Base-by-base conservation (phyloP, 495 filamentous ascomycete species). In the Patellaria atrata region DNA sequence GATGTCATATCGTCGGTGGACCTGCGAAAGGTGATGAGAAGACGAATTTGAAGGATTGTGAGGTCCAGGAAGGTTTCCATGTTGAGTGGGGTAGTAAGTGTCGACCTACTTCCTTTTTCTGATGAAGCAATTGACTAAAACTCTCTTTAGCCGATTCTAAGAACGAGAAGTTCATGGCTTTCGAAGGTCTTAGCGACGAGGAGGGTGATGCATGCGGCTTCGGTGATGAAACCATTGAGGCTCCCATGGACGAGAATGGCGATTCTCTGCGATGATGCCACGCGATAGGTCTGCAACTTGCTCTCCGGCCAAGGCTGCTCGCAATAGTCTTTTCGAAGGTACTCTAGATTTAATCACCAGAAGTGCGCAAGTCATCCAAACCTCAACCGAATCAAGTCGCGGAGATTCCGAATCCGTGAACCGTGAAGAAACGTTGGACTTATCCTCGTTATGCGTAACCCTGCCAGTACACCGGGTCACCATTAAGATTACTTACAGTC, bases 31-130 rank as follows among this genome's bases (percentile, higher is more conserved):
- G 32, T n/a, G 84, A 85, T 1, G 74, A 78, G 16, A 77, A 78
- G 28, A 78, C 70, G 29, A 64, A 66, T 12, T 58, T 97, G 35
- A 81, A 73, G 35, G 83, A 94, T 38, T 92, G 84, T 46, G 85
- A 94, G 56, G 73, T 94, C 2, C 82, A 92, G 53, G 82, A 93
- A 54, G 81, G 76, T 20, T 68, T 77, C 51, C 59, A 79, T n/a
- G 80, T 96, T 9, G 72, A 78, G 38, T 73, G 81, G 15, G 75
- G 72, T 48, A 85, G 73, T 77, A 58, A 67, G 71, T 70, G 35
- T 8, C 23, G n/a, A 28, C 15, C 31, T 25, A 19, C 5, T 16
- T 14, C 29, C 7, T n/a, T 30, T 30, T 18, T 30, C 12, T n/a
- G 29, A 26, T 15, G 36, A 20, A 13, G 7, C 1, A 2, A 7